Percentiles rank a stretch among this genome's conserved stretches.
These are phyloP conservation scores for Kalaharituber pfeilii DNA, from an alignment of 2,329 filamentous ascomycete genomes.

Conservation along the genomic window DNA sequence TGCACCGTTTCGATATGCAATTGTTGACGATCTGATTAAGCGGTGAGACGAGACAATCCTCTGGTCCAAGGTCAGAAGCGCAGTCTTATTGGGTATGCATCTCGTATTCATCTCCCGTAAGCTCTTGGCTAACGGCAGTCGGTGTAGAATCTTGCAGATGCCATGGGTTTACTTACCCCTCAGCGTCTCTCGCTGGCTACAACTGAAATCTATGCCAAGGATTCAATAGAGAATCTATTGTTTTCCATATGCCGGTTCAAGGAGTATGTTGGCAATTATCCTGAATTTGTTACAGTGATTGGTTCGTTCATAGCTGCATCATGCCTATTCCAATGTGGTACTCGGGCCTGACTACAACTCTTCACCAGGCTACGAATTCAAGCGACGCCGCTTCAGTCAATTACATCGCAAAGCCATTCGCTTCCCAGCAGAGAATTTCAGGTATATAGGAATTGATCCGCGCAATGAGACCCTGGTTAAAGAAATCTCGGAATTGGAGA, in stretches of 20 bases:
- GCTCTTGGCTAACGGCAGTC: conserved; percentile 1
- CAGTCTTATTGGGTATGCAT: conserved; percentile 39
- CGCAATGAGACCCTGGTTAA: background rate
- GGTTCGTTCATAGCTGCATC: conserved; percentile 26
- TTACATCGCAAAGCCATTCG: conserved; percentile 47
- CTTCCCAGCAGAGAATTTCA: conserved; percentile 32
- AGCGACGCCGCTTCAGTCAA: conserved; percentile 43
- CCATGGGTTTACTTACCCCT: conserved; percentile 4
- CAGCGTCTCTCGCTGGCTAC: conserved; percentile 10
- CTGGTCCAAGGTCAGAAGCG: conserved; percentile 41
- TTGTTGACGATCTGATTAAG: conserved; percentile 27
- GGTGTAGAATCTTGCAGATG: conserved; percentile 7
- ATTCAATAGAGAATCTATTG: conserved; percentile 72
- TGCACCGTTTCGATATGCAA: background rate
- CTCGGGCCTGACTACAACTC: too few relatives aligned
- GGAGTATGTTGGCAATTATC: conserved; percentile 34
- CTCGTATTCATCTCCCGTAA: background rate
- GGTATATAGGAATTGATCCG: conserved; percentile 49
- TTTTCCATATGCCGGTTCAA: conserved; percentile 49
- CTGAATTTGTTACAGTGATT: conserved; percentile 42
- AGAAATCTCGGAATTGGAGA: conserved; percentile 6
- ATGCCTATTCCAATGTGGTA: too few relatives aligned
- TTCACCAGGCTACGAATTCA: conserved; percentile 42
- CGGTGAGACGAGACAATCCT: conserved; percentile 42
- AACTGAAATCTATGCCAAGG: conserved; percentile 55